These are phyloP conservation scores for Babesia sp. DNA, from an alignment of 169 alveolate species.

Conservation along the genomic window DNA sequence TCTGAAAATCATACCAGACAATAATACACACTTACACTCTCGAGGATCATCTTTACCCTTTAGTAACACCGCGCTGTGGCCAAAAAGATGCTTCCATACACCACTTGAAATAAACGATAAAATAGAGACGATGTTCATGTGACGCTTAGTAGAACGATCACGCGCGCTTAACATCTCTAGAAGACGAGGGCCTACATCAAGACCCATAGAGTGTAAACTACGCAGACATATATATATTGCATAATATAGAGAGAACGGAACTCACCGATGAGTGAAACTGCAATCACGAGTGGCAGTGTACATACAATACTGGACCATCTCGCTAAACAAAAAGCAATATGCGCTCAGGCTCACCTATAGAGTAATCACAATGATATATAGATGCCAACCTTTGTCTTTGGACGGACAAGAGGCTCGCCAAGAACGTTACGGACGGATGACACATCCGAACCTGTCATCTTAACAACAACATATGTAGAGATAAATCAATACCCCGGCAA, in stretches of 20 bases:
- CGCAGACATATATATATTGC: not conserved
- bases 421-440: constrained; percentile 27
- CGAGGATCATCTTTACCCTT: constrained; percentile 54
- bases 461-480: not conserved
- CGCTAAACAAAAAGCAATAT: constrained; percentile 55
- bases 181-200: constrained; percentile 48
- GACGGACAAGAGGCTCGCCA: constrained; percentile 56
- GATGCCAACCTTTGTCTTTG: constrained; percentile 44
- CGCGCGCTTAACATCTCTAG: constrained; percentile 49
- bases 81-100: constrained; percentile 68
- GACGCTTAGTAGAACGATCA: constrained; percentile 30
- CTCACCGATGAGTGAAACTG: constrained; percentile 54
- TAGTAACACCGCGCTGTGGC: constrained; percentile 52
- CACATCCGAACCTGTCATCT: constrained; percentile 11
- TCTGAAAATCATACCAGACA: constrained; percentile 17
- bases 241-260: constrained; percentile 5
- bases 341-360: constrained; percentile 63
- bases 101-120: constrained; percentile 53
- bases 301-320: constrained; percentile 65
- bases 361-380: not conserved
- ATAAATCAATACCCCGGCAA: constrained; percentile 60
- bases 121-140: constrained; percentile 45
- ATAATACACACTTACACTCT: constrained; percentile 53
- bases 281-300: constrained; percentile 43
- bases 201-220: constrained; percentile 57